Evolutionary conservation across 2,329 filamentous ascomycete species (phyloP).

Genomic region (Stachybotrys echinatus): DNA sequence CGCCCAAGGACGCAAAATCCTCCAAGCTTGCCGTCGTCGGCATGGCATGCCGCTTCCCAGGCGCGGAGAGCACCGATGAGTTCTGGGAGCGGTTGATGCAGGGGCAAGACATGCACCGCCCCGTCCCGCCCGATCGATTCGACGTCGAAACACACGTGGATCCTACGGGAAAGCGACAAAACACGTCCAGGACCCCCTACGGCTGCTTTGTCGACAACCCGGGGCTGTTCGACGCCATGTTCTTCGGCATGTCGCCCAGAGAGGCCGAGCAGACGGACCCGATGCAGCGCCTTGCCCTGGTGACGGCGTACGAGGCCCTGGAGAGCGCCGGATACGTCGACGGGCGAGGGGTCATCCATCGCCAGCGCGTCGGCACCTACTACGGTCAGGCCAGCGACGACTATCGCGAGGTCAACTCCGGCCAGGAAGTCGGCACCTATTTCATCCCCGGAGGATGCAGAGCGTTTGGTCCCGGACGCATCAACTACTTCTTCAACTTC

Average conservation of each 20-base stretch:
- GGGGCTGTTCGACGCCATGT: conserved; percentile 67
- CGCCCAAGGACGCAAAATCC: conserved; percentile 4
- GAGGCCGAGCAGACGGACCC: conserved; percentile 74
- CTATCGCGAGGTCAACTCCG: conserved; percentile 70
- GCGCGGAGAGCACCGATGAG: conserved; percentile 33
- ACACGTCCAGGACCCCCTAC: conserved; percentile 64
- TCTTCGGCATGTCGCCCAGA: conserved; percentile 80
- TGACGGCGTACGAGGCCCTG: conserved; percentile 74
- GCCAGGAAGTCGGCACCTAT: conserved; percentile 61
- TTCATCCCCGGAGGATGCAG: conserved; percentile 37
- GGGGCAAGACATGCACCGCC: conserved; percentile 60
- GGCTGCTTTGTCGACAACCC: conserved; percentile 68
- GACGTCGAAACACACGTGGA: conserved; percentile 64
- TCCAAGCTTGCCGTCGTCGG: conserved; percentile 78
- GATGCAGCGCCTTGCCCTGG: conserved; percentile 66
- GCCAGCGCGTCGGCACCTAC: conserved; percentile 61
- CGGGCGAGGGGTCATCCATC: conserved; percentile 29
- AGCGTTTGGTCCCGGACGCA: neutral
- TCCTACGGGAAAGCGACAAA: conserved; percentile 60
- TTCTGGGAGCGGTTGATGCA: conserved; percentile 63
- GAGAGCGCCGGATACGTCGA: conserved; percentile 68
- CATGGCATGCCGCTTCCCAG: conserved; percentile 37
- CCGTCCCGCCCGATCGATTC: conserved; percentile 61
- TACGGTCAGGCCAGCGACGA: conserved; percentile 74
- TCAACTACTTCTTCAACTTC: conserved; percentile 70